Percentiles rank a stretch among this genome's conserved stretches.
Evolutionary conservation across 768 basidiomycete genomes (phyloP).

Genomic region (Leccinellum rugosiceps): DNA sequence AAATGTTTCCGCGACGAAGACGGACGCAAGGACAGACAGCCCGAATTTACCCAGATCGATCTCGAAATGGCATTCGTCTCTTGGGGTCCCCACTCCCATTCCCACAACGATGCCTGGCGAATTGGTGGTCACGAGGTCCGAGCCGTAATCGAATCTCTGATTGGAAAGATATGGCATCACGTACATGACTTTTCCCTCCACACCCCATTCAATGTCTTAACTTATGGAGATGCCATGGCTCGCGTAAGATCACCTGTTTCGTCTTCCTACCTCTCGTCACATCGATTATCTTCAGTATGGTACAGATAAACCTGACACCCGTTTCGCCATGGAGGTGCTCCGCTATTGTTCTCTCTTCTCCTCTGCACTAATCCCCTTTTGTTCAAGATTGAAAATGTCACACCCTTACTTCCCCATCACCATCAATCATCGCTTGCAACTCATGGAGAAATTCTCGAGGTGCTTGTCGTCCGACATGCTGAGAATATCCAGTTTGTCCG

Average conservation of each 20-base stretch:
- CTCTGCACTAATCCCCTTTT: slow-evolving; percentile 8
- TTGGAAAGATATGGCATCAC: slow-evolving; percentile 73
- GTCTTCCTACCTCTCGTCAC: slow-evolving; percentile 11
- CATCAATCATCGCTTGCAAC: slow-evolving; percentile 22
- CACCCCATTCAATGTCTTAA: slow-evolving; percentile 72
- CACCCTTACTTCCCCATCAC: slow-evolving; percentile 28
- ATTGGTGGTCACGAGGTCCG: slow-evolving; percentile 87
- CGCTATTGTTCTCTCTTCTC: slow-evolving; percentile 1
- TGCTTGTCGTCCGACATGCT: slow-evolving; percentile 31
- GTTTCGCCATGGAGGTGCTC: slow-evolving; percentile 84
- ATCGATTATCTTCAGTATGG: slow-evolving; percentile 62
- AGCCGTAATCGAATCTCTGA: slow-evolving; percentile 69
- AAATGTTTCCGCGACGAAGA: slow-evolving; percentile 96
- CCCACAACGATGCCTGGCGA: slow-evolving; percentile 53
- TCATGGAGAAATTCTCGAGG: slow-evolving; percentile 31
- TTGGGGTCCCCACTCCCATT: slow-evolving; percentile 49
- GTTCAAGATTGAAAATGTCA: slow-evolving; percentile 35
- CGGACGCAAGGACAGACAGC: slow-evolving; percentile 91
- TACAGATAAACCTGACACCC: slow-evolving; percentile 91
- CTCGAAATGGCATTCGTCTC: slow-evolving; percentile 94
- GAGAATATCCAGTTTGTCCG: slow-evolving; percentile 27
- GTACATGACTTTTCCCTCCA: slow-evolving; percentile 62
- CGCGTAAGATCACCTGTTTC: slow-evolving; percentile 48
- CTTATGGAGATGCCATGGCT: slow-evolving; percentile 88
- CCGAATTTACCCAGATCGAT: slow-evolving; percentile 97